Base-by-base conservation (phyloP, 2,329 filamentous ascomycete species). In the Leptographium flavum region DNA sequence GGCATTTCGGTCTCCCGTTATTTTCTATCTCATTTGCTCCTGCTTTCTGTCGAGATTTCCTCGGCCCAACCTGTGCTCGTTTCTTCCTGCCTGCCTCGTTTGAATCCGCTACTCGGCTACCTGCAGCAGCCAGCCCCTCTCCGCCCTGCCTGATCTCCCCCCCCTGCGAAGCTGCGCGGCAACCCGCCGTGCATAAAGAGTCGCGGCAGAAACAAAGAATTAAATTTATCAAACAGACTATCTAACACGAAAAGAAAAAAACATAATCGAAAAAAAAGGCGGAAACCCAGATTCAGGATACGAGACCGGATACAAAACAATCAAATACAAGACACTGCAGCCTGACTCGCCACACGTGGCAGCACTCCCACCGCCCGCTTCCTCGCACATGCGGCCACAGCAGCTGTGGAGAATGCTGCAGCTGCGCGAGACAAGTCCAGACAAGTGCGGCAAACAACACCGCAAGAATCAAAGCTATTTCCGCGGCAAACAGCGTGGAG, bases 271-370 rank as follows among this genome's bases (percentile, higher is more conserved):
- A n/a, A n/a, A n/a, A n/a, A n/a, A n/a, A n/a, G n/a, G n/a, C n/a
- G n/a, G n/a, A n/a, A n/a, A n/a, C n/a, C n/a, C n/a, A n/a, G n/a
- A n/a, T n/a, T n/a, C n/a, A n/a, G n/a, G n/a, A n/a, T n/a, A n/a
- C n/a, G n/a, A n/a, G n/a, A n/a, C n/a, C n/a, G n/a, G n/a, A n/a
- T n/a, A n/a, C n/a, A n/a, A n/a, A n/a, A n/a, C n/a, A n/a, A n/a
- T n/a, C n/a, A n/a, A n/a, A n/a, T n/a, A n/a, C n/a, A n/a, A n/a
- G n/a, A n/a, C n/a, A n/a, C n/a, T 23, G 5, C 25, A 55, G 60
- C 64, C 62, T 65, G 69, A 74, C 70, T 73, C 70, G 70, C 69
- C 67, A 70, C 68, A 71, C 65, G 67, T 71, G 68, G 67, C 63
- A 54, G 56, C 54, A 54, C 57, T 54, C 49, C 49, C 55, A 48